Conservation (phyloP, 2,329 filamentous ascomycete genomes). For the Fusarium subtropicale region DNA sequence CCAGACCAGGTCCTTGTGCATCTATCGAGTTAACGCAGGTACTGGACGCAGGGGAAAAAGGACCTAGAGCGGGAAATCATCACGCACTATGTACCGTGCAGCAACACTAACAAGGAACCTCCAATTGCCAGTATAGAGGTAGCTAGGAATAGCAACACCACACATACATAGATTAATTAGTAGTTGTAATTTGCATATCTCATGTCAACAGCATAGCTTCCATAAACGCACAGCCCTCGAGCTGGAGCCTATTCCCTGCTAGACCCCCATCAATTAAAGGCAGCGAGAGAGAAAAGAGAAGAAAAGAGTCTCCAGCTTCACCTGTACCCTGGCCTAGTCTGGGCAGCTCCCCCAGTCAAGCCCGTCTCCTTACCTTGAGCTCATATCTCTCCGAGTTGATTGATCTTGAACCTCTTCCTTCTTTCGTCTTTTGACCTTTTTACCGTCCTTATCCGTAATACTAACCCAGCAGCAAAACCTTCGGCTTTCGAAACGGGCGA, state of each 20-base stretch:
- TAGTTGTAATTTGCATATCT: constrained; percentile 9
- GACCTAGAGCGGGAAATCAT: constrained; percentile 37
- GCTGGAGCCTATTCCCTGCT: constrained; percentile 31
- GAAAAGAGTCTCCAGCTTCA: constrained; percentile 34
- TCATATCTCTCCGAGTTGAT: constrained; percentile 8
- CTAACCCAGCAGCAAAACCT: constrained; percentile 32
- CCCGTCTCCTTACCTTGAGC: constrained; percentile 24
- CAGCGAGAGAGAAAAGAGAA: constrained; percentile 11
- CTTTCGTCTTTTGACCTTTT: constrained; percentile 14
- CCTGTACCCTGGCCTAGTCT: constrained; percentile 25
- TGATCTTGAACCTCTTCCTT: constrained; percentile 15
- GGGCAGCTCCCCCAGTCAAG: constrained; percentile 23
- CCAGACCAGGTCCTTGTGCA: constrained; percentile 11
- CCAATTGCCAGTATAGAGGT: background rate
- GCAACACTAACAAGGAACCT: constrained; percentile 25
- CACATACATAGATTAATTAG: background rate
- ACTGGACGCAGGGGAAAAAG: constrained; percentile 29
- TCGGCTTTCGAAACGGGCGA: constrained; percentile 30
- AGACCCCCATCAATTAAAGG: constrained; percentile 20
- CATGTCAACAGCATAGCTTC: constrained; percentile 23
- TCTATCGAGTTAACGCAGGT: constrained; percentile 37
- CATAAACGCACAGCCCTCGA: constrained; percentile 39
- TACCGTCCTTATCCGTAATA: constrained; percentile 30
- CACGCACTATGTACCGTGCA: constrained; percentile 39
- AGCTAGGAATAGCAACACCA: constrained; percentile 27